Evolutionary conservation across 768 basidiomycete species (phyloP).

Genomic region (Phlebiopsis gigantea): DNA sequence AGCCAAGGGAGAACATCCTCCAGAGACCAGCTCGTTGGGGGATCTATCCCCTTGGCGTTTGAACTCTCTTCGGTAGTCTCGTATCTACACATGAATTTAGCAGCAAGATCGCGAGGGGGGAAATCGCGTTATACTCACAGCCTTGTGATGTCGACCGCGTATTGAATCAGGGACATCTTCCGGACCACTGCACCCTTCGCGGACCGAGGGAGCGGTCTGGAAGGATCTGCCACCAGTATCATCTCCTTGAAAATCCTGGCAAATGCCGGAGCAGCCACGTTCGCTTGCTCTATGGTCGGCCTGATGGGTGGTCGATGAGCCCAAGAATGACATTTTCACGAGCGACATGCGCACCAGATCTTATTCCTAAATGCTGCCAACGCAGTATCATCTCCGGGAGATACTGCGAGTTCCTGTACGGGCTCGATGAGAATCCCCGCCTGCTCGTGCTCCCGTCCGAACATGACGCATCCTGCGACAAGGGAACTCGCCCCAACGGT

Average conservation of each 20-base stretch:
- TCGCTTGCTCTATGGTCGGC: constrained; percentile 18
- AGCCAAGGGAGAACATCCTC: constrained; percentile 12
- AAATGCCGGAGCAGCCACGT: constrained; percentile 16
- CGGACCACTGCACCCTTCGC: constrained; percentile 18
- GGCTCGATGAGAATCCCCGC: constrained; percentile 36
- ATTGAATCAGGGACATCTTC: constrained; percentile 7
- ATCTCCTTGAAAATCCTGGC: constrained; percentile 25
- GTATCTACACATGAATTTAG: constrained; percentile 10
- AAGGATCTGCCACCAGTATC: constrained; percentile 18
- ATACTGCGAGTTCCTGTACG: constrained; percentile 18
- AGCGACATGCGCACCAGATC: constrained; percentile 16
- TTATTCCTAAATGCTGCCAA: constrained; percentile 22
- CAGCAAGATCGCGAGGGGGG: constrained; percentile 5
- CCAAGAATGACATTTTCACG: neutral
- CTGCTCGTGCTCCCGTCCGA: constrained; percentile 31
- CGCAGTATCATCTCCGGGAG: constrained; percentile 19
- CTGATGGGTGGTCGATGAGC: neutral
- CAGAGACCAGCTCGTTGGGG: constrained; percentile 10
- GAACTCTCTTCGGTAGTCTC: constrained; percentile 10
- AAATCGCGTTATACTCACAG: constrained; percentile 1
- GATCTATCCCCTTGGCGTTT: constrained; percentile 7
- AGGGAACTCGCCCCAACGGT: constrained; percentile 26
- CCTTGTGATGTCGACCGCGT: constrained; percentile 12
- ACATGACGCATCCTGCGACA: constrained; percentile 30
- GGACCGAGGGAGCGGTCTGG: constrained; percentile 16